Evolutionary conservation across 2,329 filamentous ascomycete genomes (phyloP).

Genomic region (Penicillium fuscoglaucum): DNA sequence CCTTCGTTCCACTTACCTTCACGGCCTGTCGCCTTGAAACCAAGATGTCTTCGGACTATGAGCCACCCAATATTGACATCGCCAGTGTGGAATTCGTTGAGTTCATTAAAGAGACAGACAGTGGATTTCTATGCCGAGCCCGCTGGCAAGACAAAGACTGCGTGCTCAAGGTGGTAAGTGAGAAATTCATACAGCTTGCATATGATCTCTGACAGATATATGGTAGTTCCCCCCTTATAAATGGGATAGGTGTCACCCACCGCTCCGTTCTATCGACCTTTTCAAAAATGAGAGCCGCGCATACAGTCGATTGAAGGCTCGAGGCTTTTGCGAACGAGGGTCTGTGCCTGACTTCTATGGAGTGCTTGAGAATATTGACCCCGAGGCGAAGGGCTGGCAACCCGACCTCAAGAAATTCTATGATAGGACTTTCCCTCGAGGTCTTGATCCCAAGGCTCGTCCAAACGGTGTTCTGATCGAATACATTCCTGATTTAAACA

Average conservation of each 20-base stretch:
- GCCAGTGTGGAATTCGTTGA: neutral
- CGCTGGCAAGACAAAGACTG: neutral
- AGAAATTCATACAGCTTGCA: too few species aligned
- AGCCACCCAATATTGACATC: neutral
- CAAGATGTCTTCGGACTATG: neutral
- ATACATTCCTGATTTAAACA: neutral
- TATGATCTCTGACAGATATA: too few species aligned
- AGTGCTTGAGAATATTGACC: neutral
- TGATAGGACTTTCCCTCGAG: neutral
- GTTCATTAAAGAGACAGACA: too few species aligned
- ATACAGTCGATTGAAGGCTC: neutral
- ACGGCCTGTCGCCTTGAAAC: fast-evolving
- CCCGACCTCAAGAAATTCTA: neutral
- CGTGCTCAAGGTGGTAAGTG: neutral
- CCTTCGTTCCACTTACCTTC: too few species aligned
- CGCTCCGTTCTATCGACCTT: neutral
- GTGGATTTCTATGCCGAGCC: neutral
- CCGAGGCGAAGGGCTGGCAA: neutral
- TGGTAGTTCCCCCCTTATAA: neutral
- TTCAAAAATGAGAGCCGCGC: neutral
- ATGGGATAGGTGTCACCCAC: too few species aligned
- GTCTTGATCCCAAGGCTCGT: neutral
- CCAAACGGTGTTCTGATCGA: neutral
- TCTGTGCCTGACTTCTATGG: neutral
- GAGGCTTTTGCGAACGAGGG: neutral